phyloP scores from a whole-genome alignment of 2,329 filamentous ascomycete species.

The Rhytidhysteron rufulum region DNA sequence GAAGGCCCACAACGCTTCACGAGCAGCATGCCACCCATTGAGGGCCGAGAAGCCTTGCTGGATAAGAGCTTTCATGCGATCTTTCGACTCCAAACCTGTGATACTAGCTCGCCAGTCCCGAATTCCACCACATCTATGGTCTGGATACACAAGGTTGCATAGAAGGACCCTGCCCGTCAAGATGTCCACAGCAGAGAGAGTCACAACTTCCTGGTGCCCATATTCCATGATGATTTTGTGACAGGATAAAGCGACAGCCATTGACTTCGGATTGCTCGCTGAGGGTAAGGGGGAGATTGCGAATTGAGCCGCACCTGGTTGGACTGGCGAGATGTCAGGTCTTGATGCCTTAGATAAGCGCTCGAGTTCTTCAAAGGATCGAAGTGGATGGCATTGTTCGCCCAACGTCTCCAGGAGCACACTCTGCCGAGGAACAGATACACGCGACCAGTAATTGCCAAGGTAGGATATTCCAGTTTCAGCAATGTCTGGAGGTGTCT shows the following conservation, averaged over 20 bases:
- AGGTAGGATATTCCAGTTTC: neutral
- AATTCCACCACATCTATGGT: conserved; percentile 15
- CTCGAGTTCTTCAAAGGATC: conserved; percentile 12
- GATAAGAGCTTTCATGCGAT: conserved; percentile 23
- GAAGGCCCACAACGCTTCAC: conserved; percentile 25
- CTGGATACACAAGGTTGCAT: conserved; percentile 24
- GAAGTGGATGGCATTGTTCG: conserved; percentile 24
- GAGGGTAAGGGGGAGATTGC: conserved; percentile 14
- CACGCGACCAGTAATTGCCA: conserved; percentile 18
- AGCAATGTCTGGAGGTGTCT: too few species aligned
- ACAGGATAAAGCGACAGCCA: conserved; percentile 22
- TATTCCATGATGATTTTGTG: conserved; percentile 23
- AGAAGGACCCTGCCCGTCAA: conserved; percentile 27
- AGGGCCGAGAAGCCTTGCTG: conserved; percentile 26
- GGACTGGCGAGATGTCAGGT: conserved; percentile 6
- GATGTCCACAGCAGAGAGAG: conserved; percentile 30
- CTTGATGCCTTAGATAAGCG: conserved; percentile 24
- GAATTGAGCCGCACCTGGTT: conserved; percentile 19
- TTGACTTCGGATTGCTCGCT: conserved; percentile 10
- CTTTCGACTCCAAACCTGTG: conserved; percentile 22
- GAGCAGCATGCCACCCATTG: conserved; percentile 29
- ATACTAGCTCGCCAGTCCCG: conserved; percentile 19
- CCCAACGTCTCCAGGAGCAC: conserved; percentile 17
- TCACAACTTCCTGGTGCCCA: conserved; percentile 23
- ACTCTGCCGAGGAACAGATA: conserved; percentile 18